phyloP scores from a whole-genome alignment of 768 basidiomycete species.

The Auricularia auricula-judae region DNA sequence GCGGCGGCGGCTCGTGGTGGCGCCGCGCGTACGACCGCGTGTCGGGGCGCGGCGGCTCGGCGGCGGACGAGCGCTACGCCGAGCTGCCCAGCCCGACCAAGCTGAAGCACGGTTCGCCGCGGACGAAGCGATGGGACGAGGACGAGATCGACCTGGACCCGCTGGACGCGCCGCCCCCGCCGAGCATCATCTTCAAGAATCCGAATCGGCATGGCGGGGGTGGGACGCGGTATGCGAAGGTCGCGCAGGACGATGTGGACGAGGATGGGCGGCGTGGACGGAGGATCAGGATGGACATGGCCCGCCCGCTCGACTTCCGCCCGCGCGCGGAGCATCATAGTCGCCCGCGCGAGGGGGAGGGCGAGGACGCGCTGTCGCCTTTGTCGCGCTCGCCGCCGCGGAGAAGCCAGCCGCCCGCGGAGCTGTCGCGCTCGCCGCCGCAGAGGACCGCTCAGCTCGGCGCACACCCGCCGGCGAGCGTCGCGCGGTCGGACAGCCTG shows the following conservation, averaged over 20 bases:
- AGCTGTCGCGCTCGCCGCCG: conserved; percentile 3
- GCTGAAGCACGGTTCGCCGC: conserved; percentile 12
- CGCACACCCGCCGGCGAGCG: background rate
- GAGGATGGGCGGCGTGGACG: background rate
- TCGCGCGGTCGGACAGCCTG: conserved; percentile 17
- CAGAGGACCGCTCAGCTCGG: background rate
- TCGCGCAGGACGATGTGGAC: background rate
- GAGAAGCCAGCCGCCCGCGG: conserved; percentile 8
- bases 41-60: conserved; percentile 20
- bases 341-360: no score
- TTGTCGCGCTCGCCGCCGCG: background rate
- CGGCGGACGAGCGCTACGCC: conserved; percentile 18
- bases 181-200: conserved; percentile 17
- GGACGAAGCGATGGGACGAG: conserved; percentile 11
- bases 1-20: conserved; percentile 39
- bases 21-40: conserved; percentile 39
- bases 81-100: conserved; percentile 2
- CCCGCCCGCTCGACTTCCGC: conserved; percentile 1
- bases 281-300: background rate
- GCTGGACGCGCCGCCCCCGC: conserved; percentile 30
- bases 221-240: background rate
- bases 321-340: background rate
- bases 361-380: background rate
- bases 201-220: conserved; percentile 15
- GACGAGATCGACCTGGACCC: conserved; percentile 3